Evolutionary conservation across 352 stramenopile species (phyloP).

Genomic region (Globisporangium orthogonon): DNA sequence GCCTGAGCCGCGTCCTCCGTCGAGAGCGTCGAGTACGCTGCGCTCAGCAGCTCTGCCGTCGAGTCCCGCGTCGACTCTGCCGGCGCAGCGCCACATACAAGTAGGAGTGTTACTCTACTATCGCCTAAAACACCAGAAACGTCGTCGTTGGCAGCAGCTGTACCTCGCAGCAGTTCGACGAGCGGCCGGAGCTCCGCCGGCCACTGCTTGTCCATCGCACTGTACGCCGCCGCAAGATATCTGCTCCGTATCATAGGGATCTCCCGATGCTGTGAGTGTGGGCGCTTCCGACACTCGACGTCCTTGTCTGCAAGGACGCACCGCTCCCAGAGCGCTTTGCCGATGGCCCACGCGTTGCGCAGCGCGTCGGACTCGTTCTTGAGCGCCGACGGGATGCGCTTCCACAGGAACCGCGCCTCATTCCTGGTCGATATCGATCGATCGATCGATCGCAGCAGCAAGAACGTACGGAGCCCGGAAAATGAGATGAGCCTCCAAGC

Average conservation of each 20-base stretch:
- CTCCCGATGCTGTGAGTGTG: too few species aligned
- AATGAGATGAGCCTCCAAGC: background rate
- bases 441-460: background rate
- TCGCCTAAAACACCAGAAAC: too few species aligned
- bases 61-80: constrained; percentile 45
- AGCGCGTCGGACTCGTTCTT: constrained; percentile 42
- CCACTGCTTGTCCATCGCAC: constrained; percentile 51
- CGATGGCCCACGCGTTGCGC: constrained; percentile 47
- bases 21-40: constrained; percentile 57
- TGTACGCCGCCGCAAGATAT: constrained; percentile 40
- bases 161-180: constrained; percentile 40
- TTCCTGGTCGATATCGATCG: constrained; percentile 20
- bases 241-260: constrained; percentile 12
- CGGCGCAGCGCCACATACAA: background rate
- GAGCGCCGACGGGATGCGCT: constrained; percentile 36
- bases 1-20: constrained; percentile 33
- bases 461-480: background rate
- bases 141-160: too few species aligned
- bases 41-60: constrained; percentile 45
- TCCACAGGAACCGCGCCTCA: constrained; percentile 71
- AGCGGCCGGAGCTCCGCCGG: constrained; percentile 29
- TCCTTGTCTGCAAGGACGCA: constrained; percentile 9
- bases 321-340: constrained; percentile 61
- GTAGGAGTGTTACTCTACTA: background rate
- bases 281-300: too few species aligned